Evolutionary conservation across 768 basidiomycete genomes (phyloP).

Genomic region (Amanita brunnescens): DNA sequence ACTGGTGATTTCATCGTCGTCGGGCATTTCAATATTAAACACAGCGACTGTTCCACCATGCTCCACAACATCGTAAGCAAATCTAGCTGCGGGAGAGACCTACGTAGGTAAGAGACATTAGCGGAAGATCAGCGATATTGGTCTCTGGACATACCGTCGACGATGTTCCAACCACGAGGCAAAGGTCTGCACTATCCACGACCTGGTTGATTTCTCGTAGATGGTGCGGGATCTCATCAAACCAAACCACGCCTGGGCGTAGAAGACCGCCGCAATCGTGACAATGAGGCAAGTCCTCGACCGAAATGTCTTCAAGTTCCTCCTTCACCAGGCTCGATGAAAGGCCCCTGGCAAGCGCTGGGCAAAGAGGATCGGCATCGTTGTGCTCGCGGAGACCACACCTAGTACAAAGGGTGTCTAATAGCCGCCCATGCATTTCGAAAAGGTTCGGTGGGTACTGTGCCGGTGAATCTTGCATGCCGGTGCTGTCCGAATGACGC

Average conservation of each 20-base stretch:
- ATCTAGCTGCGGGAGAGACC: conserved; percentile 22
- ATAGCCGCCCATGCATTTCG: too few species aligned
- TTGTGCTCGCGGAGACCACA: not conserved
- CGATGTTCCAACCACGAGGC: conserved; percentile 30
- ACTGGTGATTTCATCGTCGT: conserved; percentile 20
- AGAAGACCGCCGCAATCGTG: conserved; percentile 20
- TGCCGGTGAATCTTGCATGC: too few species aligned
- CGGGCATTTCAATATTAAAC: conserved; percentile 25
- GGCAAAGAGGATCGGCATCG: not conserved
- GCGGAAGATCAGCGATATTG: not conserved
- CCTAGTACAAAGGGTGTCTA: not conserved
- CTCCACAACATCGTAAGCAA: conserved; percentile 16
- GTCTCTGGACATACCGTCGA: conserved; percentile 17
- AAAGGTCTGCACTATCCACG: conserved; percentile 23
- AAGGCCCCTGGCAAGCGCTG: not conserved
- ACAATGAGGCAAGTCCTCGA: conserved; percentile 23
- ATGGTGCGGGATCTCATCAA: conserved; percentile 24
- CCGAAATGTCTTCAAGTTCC: conserved; percentile 14
- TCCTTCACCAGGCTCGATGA: not conserved
- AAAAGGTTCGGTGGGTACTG: too few species aligned
- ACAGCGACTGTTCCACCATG: conserved; percentile 28
- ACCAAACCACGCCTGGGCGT: conserved; percentile 34
- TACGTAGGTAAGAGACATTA: conserved; percentile 6
- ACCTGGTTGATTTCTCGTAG: conserved; percentile 20
- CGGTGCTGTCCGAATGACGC: too few species aligned